Evolutionary conservation across 2,329 filamentous ascomycete species (phyloP), one percentile per base, ranked within the genome.

Genomic region (Pyrenophora seminiperda): DNA sequence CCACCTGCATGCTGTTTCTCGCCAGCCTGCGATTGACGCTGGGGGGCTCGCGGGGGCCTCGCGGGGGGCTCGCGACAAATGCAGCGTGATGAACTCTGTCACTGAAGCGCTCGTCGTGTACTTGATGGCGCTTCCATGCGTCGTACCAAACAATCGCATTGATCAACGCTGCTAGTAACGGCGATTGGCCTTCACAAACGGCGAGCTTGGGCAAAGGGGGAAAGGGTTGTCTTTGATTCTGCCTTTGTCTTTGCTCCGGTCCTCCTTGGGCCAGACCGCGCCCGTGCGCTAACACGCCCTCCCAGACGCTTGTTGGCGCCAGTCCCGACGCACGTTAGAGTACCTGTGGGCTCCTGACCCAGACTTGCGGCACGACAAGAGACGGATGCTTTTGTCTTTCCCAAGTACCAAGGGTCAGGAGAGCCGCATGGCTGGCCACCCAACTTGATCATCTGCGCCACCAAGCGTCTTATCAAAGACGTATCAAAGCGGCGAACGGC

Each of bases 161-260:
- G 53, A 61, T 57, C 56, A 48, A 49, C 54, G 40, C 51, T 44
- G 47, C 59, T 54, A 56, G 53, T 33, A 56, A 54, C 54, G 47
- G 48, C 50, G 47, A 58, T 54, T 57, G 58, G 59, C 50, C 42
- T 50, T 42, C 45, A 45, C 32, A 44, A 58, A 64, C 60, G 61
- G 60, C 58, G 57, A 63, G 50, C 48, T 52, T 60, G 58, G 44
- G 53, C 57, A 41, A 54, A 60, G 41, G 42, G 38, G 58, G 43
- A 52, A 43, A 59, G 50, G 47, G 40, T 37, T 51, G 48, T 61
- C 59, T 62, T 61, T 65, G 54, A 43, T 42, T 53, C 44, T 46
- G 53, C 54, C 67, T 70, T 71, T 65, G 66, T 70, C 62, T 65
- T 57, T 66, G 56, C 53, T 52, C 66, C 53, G 58, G 61, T 50